A percentile compares a stretch with the other conserved stretches of the same genome.
Evolutionary conservation across 495 filamentous ascomycete species (phyloP).

Genomic region (Glonium stellatum): DNA sequence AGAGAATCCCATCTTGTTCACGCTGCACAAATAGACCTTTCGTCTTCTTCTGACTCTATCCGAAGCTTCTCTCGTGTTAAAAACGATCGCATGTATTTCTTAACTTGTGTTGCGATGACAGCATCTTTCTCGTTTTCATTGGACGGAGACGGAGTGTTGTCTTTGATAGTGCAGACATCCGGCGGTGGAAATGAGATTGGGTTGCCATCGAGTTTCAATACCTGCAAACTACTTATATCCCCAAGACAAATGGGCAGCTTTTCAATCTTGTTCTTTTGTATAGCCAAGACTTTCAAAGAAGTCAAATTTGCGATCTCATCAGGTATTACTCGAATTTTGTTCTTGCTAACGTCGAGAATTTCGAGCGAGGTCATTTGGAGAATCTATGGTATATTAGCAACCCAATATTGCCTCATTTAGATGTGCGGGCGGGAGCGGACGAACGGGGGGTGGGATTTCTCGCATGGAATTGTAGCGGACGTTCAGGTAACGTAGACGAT

Average conservation of each 20-base stretch:
- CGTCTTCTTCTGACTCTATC: conserved; percentile 48
- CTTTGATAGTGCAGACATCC: conserved; percentile 47
- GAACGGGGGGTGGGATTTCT: conserved; percentile 79
- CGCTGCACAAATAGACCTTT: conserved; percentile 44
- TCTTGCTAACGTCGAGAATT: conserved; percentile 84
- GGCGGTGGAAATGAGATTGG: conserved; percentile 64
- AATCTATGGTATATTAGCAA: conserved; percentile 42
- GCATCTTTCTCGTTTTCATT: conserved; percentile 59
- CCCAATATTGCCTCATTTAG: not conserved
- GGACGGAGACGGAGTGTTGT: conserved; percentile 40
- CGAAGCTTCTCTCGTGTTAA: conserved; percentile 42
- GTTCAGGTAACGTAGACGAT: conserved; percentile 88
- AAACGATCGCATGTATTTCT: conserved; percentile 64
- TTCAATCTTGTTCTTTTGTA: conserved; percentile 79
- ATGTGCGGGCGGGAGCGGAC: conserved; percentile 31
- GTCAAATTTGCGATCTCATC: conserved; percentile 69
- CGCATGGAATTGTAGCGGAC: conserved; percentile 78
- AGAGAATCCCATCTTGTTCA: not conserved
- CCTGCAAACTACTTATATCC: conserved; percentile 80
- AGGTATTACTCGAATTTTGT: conserved; percentile 70
- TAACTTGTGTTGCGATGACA: conserved; percentile 63
- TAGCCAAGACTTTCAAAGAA: conserved; percentile 40
- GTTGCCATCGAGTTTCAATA: conserved; percentile 82
- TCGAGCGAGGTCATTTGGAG: conserved; percentile 80
- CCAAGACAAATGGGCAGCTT: conserved; percentile 75